A percentile compares a stretch with the other conserved stretches of the same genome.
Evolutionary conservation across 495 filamentous ascomycete genomes (phyloP).

Genomic region (Trichoderma asperelloides): DNA sequence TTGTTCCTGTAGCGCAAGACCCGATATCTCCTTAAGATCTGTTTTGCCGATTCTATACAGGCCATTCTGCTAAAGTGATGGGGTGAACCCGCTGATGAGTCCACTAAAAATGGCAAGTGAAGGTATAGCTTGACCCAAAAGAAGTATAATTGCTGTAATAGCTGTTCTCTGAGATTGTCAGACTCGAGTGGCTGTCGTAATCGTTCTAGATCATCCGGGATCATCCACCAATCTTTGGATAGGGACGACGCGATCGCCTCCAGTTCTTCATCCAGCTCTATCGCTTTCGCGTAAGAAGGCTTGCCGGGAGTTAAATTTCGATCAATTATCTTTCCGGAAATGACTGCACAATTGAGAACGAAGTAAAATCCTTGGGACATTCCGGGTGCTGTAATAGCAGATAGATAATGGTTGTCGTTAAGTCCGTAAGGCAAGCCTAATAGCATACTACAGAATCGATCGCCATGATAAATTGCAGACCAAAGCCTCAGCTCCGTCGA

Average conservation of each 20-base stretch:
- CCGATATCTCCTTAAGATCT: constrained; percentile 9
- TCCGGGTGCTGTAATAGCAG: background rate
- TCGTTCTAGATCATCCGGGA: background rate
- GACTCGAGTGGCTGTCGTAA: background rate
- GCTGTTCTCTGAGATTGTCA: constrained; percentile 9
- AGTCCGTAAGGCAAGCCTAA: constrained; percentile 14
- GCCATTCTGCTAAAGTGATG: constrained; percentile 10
- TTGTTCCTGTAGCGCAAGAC: constrained; percentile 3
- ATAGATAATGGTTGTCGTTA: constrained; percentile 12
- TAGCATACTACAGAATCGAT: constrained; percentile 15
- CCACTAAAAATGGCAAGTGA: constrained; percentile 14
- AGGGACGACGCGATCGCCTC: constrained; percentile 4
- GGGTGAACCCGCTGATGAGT: background rate
- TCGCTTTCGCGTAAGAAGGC: constrained; percentile 11
- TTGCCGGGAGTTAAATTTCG: constrained; percentile 10
- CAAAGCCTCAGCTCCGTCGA: constrained; percentile 9
- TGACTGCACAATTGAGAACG: constrained; percentile 10
- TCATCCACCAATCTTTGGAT: constrained; percentile 11
- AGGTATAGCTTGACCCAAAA: constrained; percentile 15
- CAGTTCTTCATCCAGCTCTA: constrained; percentile 14
- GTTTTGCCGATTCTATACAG: constrained; percentile 11
- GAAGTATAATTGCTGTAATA: constrained; percentile 15
- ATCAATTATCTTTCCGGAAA: constrained; percentile 13
- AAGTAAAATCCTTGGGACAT: constrained; percentile 7
- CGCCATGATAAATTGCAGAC: constrained; percentile 15